Evolutionary conservation across 208 protist genomes (phyloP), one percentile per base, ranked within the genome.

Genomic region (Leishmania amazonensis): DNA sequence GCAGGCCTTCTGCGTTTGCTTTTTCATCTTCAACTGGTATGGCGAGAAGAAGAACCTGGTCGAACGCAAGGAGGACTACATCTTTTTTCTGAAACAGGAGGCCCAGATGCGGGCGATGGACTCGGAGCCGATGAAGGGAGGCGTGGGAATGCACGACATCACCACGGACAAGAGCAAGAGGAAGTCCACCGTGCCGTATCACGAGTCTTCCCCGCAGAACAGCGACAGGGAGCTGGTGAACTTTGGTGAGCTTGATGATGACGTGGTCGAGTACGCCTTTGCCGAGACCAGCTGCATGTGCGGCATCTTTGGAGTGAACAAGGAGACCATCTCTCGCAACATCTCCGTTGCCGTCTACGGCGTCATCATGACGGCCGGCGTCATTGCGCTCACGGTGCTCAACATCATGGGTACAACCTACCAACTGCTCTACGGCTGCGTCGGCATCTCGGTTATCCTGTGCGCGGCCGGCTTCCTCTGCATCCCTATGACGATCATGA

Each of bases 11-110:
- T 47, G 13, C 19, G 75, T 78, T 82, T 42, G 72, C 87, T 88
- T 89, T 38, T 88, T 89, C 58, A 85, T 91, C 62, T 83, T 88
- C 35, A 93, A 90, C 81, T 90, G 76, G 78, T 85, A 85, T 71
- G 83, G 83, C 54, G 88, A 93, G 78, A 85, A 81, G 35, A 89
- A 89, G 68, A 83, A 35, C 31, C 31, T 70, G 1, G 80, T 72
- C 7, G 78, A 83, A 31, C 79, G 82, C 53, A 78, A 70, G 6
- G 84, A 87, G 51, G 83, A 85, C 54, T 72, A 83, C 67, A 47
- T 85, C 2, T 75, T 76, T 53, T 62, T 84, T 24, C 65, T 77
- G 57, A 31, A 64, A 28, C 81, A 82, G 11, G 31, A 47, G 7
- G 28, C 31, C 15, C 40, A 79, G 74, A 75, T 76, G 71, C 78